These are phyloP conservation scores for Pichia manshurica DNA, from an alignment of 805 yeast genomes.

Conservation along the genomic window DNA sequence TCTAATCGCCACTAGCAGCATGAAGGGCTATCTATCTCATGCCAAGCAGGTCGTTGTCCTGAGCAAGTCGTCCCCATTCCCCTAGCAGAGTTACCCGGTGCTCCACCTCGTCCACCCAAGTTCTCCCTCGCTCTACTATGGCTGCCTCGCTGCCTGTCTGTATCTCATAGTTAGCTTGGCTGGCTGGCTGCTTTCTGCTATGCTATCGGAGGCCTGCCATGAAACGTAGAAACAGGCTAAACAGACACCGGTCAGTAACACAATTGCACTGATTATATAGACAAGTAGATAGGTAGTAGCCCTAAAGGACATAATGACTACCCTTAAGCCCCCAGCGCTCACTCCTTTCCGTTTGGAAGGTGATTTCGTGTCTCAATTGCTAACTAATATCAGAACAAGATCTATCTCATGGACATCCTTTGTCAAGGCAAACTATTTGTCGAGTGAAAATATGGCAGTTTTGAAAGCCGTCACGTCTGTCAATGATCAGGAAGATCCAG, in stretches of 20 bases:
- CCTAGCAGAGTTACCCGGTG: conserved; percentile 5
- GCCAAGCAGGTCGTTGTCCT: conserved; percentile 5
- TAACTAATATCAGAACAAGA: conserved; percentile 65
- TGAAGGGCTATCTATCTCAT: conserved; percentile 9
- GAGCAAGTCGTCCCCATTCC: neutral
- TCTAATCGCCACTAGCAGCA: neutral
- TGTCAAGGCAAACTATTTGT: conserved; percentile 63
- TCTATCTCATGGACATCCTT: conserved; percentile 92
- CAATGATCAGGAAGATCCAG: conserved; percentile 9
- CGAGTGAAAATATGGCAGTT: conserved; percentile 57
- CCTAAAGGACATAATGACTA: neutral
- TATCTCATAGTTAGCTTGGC: neutral
- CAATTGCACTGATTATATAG: neutral
- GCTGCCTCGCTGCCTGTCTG: neutral
- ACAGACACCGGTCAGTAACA: neutral
- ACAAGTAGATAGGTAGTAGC: neutral
- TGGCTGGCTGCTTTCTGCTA: neutral
- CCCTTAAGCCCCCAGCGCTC: conserved; percentile 8
- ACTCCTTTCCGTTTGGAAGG: conserved; percentile 44
- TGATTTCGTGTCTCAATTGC: conserved; percentile 56
- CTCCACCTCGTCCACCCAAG: too few species aligned
- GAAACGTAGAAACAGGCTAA: neutral
- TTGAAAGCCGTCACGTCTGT: conserved; percentile 20
- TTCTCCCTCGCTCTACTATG: neutral
- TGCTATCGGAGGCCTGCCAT: neutral